A percentile compares a stretch with the other conserved stretches of the same genome.
These are phyloP conservation scores for Arabidopsis thaliana DNA, from an alignment of 345 rosid species.

Conservation along the genomic window TAIR10.1 NC_003076.8:26505501-26506000, in stretches of 20 bases:
- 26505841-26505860: conserved; percentile 31
- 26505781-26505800: conserved; percentile 79
- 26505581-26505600: conserved; percentile 43
- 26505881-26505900: conserved; percentile 50
- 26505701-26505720: conserved; percentile 76
- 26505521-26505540: conserved; percentile 38
- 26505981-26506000: conserved; percentile 47
- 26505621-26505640: conserved; percentile 51
- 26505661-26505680: conserved; percentile 86
- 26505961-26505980: conserved; percentile 56
- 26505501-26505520: neutral
- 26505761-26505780: conserved; percentile 92
- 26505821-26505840: conserved; percentile 44
- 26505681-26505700: conserved; percentile 83
- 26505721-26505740: conserved; percentile 84
- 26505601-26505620: conserved; percentile 24
- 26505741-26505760: conserved; percentile 73
- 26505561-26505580: conserved; percentile 19
- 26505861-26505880: conserved; percentile 55
- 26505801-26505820: conserved; percentile 29
- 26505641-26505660: conserved; percentile 64
- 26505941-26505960: conserved; percentile 53
- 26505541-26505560: conserved; percentile 49
- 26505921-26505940: conserved; percentile 36
- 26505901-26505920: conserved; percentile 48